Conservation (phyloP, 2,329 filamentous ascomycete species). For the Claviceps citrina region DNA sequence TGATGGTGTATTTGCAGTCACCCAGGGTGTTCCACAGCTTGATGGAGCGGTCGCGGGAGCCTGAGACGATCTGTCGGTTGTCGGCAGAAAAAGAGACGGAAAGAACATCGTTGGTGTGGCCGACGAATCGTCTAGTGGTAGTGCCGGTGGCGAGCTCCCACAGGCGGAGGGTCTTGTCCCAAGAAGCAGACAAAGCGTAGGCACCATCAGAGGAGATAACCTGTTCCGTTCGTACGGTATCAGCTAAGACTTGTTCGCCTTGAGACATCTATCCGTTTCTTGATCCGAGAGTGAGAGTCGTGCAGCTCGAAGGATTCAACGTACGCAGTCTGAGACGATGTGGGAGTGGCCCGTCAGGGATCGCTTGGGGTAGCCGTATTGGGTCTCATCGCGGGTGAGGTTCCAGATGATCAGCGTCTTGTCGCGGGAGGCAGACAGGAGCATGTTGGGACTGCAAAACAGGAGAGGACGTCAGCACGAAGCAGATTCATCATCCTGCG, state of each 20-base stretch:
- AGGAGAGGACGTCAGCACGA: slow-evolving; percentile 10
- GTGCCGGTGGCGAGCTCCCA: slow-evolving; percentile 97
- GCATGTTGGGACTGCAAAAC: slow-evolving; percentile 79
- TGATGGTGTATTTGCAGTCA: slow-evolving; percentile 99
- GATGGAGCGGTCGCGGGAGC: slow-evolving; percentile 95
- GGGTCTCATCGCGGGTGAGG: slow-evolving; percentile 93
- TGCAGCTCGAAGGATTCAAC: slow-evolving; percentile 25
- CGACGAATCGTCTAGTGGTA: slow-evolving; percentile 96
- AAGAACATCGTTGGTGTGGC: slow-evolving; percentile 98
- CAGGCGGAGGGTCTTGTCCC: slow-evolving; percentile 99
- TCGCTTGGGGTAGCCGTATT: slow-evolving; percentile 98
- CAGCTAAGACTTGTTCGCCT: slow-evolving; percentile 10
- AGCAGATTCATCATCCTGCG: background rate
- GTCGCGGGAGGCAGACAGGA: slow-evolving; percentile 92
- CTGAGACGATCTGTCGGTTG: slow-evolving; percentile 99
- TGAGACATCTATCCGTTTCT: background rate
- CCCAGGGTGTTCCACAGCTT: slow-evolving; percentile 99
- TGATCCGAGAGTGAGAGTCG: background rate
- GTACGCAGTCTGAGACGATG: slow-evolving; percentile 99
- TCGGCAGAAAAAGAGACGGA: slow-evolving; percentile 99
- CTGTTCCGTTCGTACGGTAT: slow-evolving; percentile 28
- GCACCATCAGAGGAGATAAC: slow-evolving; percentile 99
- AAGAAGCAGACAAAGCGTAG: slow-evolving; percentile 95
- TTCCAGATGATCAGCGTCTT: slow-evolving; percentile 99
- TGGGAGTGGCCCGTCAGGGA: slow-evolving; percentile 97